Base-by-base conservation (phyloP, 2,329 filamentous ascomycete genomes). In the Cladophialophora yegresii region DNA sequence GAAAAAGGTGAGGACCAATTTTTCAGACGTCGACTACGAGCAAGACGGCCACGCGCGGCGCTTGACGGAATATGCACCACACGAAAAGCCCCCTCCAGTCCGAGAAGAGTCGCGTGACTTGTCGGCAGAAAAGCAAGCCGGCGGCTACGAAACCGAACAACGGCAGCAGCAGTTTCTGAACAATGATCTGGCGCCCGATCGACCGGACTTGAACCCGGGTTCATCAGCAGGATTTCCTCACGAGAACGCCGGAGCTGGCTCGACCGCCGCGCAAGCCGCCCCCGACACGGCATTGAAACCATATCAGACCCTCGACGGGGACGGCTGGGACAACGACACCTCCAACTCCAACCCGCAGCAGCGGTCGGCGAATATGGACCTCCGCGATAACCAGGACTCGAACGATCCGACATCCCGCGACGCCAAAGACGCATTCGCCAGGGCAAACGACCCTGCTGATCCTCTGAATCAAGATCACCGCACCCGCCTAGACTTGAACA, bases 51-150 rank as follows among this genome's bases (percentile, higher is more conserved):
- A 54, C 16, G 43, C 58, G 22, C 63, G 70, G 43, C 64, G 70
- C 22, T 57, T 69, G 56, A 71, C 70, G n/a, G 68, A 67, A 54
- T 70, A 70, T 45, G 68, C 67, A 47, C 68, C 68, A 3, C 51
- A 70, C 28, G 68, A 70, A 56, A 66, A 50, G 13, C 36, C 53
- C 16, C 50, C 59, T 22, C 36, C 47, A 20, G 23, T 59, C 26
- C 23, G 57, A 43, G 62, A 63, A 43, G 36, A 54, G 47, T 49
- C 30, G 36, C 63, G 43, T 16, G 53, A 61, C 26, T 22, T 36
- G 12, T 22, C 63, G n/a, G 23, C 43, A 1, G 45, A 51, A 40
- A 13, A 23, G 16, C 51, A 23, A 16, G 22, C 28, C 36, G 45
- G 33, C 36, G 45, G 45, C 26, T 49, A 23, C 22, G 26, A 23